phyloP scores from a whole-genome alignment of 129 eudicot genomes.

The Sambucus nigra region DNA sequence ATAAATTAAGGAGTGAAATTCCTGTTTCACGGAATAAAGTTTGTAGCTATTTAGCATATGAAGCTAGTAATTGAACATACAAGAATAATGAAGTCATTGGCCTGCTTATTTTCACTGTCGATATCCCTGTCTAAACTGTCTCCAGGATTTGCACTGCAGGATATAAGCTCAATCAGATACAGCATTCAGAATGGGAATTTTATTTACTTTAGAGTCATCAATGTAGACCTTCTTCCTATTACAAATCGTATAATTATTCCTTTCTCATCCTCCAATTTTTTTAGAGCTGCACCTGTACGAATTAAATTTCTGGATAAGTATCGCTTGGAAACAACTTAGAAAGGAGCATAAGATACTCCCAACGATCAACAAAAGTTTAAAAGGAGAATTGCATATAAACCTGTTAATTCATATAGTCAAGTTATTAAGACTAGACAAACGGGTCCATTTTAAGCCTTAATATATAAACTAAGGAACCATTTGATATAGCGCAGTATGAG shows the following conservation, averaged over 20 bases:
- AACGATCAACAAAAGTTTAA: not conserved
- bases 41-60: not conserved
- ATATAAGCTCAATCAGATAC: conserved; percentile 14
- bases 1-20: not conserved
- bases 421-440: not conserved
- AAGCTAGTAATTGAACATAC: conserved; percentile 33
- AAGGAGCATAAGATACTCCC: not conserved
- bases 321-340: not conserved
- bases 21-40: not conserved
- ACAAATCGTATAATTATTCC: conserved; percentile 80
- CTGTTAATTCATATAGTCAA: no score
- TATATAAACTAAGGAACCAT: no score
- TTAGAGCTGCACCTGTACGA: conserved; percentile 45
- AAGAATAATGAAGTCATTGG: conserved; percentile 72
- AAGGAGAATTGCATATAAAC: not conserved
- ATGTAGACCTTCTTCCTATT: conserved; percentile 67
- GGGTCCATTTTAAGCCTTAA: no score
- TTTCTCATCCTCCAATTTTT: conserved; percentile 55
- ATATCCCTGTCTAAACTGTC: conserved; percentile 60
- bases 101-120: conserved; percentile 42
- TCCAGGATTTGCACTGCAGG: conserved; percentile 50
- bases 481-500: no score
- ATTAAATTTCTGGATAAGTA: not conserved
- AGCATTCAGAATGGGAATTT: conserved; percentile 5
- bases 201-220: conserved; percentile 10